These are phyloP conservation scores for Oryza glaberrima DNA, from an alignment of 176 grass and related monocot species.

Conservation along the genomic window DNA sequence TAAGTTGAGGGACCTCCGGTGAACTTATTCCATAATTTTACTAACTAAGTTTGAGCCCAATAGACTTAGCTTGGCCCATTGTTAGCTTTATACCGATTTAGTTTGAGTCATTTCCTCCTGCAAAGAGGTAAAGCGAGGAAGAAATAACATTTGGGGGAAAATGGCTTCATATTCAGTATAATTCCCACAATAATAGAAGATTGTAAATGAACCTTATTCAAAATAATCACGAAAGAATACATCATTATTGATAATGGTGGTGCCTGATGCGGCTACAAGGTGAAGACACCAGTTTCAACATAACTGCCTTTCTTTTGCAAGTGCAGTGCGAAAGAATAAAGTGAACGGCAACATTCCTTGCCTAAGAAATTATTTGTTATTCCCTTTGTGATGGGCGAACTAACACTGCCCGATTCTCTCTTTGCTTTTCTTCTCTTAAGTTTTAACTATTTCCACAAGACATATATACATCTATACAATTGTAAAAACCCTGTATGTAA, in stretches of 20 bases:
- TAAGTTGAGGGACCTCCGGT: too few species aligned
- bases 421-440: background rate
- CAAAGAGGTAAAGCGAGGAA: background rate
- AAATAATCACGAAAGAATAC: background rate
- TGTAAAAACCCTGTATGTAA: background rate
- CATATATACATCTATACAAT: slow-evolving; percentile 23
- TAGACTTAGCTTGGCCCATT: background rate
- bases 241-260: background rate
- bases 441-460: background rate
- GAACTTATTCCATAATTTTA: background rate
- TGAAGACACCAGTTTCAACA: background rate
- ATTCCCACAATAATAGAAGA: background rate
- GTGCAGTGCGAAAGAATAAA: background rate
- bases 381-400: background rate
- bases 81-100: too few species aligned
- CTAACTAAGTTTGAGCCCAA: background rate
- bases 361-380: background rate
- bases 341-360: background rate
- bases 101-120: background rate
- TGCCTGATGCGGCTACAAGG: background rate
- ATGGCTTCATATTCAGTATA: background rate
- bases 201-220: too few species aligned
- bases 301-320: background rate
- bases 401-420: background rate
- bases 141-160: background rate